Conservation (phyloP, 495 filamentous ascomycete species). For the Terfezia claveryi region DNA sequence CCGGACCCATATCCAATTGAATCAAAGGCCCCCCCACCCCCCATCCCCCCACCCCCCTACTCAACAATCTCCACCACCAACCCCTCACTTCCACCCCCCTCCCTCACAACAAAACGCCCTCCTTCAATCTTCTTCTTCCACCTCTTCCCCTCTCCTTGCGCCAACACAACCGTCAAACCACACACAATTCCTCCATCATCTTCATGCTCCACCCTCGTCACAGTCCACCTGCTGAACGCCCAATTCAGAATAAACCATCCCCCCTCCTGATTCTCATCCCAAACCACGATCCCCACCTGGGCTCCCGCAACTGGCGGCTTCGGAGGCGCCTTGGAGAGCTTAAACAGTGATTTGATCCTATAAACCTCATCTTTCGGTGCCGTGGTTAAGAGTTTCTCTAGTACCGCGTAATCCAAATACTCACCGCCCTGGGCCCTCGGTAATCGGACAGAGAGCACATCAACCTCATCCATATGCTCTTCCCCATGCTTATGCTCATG, state of each 20-base stretch:
- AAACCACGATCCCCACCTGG: too few relatives aligned
- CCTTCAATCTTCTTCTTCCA: slow-evolving; percentile 70
- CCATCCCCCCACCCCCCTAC: not conserved
- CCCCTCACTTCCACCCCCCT: slow-evolving; percentile 21
- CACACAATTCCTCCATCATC: slow-evolving; percentile 28
- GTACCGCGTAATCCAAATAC: slow-evolving; percentile 38
- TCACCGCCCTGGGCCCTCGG: slow-evolving; percentile 20
- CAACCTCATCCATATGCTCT: slow-evolving; percentile 64
- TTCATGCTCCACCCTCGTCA: slow-evolving; percentile 37
- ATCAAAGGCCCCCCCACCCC: too few relatives aligned
- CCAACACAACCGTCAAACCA: slow-evolving; percentile 66
- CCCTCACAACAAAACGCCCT: slow-evolving; percentile 33
- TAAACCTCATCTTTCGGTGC: slow-evolving; percentile 84
- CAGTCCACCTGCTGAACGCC: slow-evolving; percentile 92
- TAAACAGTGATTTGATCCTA: slow-evolving; percentile 76
- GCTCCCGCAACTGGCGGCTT: slow-evolving; percentile 7
- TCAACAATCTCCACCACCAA: slow-evolving; percentile 26
- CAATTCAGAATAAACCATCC: slow-evolving; percentile 72
- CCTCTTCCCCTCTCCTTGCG: slow-evolving; percentile 61
- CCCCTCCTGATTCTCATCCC: too few relatives aligned
- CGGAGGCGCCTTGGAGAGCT: slow-evolving; percentile 30
- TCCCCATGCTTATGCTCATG: slow-evolving; percentile 26
- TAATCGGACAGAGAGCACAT: slow-evolving; percentile 61
- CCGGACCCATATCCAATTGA: too few relatives aligned
- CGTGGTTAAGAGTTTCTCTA: slow-evolving; percentile 41